Percentiles rank a stretch among this genome's conserved stretches.
Evolutionary conservation across 257 asterid species (phyloP).

Genomic region (Penstemon eatonii): DNA sequence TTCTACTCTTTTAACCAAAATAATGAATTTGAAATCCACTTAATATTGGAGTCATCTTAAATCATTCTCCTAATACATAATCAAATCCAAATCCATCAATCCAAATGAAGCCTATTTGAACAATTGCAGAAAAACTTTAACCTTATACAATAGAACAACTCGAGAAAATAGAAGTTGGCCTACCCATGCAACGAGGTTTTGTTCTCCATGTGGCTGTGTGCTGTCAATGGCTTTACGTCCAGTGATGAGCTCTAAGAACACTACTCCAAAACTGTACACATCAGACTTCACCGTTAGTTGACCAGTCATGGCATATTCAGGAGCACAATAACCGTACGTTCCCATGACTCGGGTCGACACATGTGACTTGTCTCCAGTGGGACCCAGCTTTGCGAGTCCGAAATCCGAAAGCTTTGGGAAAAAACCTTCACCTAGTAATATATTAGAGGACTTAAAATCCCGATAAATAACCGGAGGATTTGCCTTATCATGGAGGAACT

Average conservation of each 20-base stretch:
- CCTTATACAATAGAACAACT: background rate
- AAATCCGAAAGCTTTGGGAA: slow-evolving; percentile 91
- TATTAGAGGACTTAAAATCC: slow-evolving; percentile 96
- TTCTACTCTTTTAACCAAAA: no score
- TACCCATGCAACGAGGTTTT: slow-evolving; percentile 96
- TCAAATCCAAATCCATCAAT: no score
- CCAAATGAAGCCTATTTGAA: background rate
- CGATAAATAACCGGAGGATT: slow-evolving; percentile 95
- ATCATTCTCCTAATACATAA: no score
- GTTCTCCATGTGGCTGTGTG: slow-evolving; percentile 84
- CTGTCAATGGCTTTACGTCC: slow-evolving; percentile 96
- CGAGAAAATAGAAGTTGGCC: slow-evolving; percentile 7
- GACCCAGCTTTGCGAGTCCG: slow-evolving; percentile 99
- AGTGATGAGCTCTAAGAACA: slow-evolving; percentile 91
- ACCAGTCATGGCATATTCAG: slow-evolving; percentile 99
- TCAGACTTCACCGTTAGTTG: slow-evolving; percentile 95
- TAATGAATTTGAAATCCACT: no score
- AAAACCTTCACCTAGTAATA: slow-evolving; percentile 81
- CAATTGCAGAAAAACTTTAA: background rate
- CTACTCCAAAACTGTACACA: slow-evolving; percentile 96
- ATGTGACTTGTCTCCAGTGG: slow-evolving; percentile 97
- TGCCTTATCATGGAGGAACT: slow-evolving; percentile 96
- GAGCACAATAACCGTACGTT: slow-evolving; percentile 98
- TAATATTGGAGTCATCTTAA: no score
- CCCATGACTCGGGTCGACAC: slow-evolving; percentile 99